These are phyloP conservation scores for Striga hermonthica DNA, from an alignment of 305 asterid species.

Conservation along the genomic window DNA sequence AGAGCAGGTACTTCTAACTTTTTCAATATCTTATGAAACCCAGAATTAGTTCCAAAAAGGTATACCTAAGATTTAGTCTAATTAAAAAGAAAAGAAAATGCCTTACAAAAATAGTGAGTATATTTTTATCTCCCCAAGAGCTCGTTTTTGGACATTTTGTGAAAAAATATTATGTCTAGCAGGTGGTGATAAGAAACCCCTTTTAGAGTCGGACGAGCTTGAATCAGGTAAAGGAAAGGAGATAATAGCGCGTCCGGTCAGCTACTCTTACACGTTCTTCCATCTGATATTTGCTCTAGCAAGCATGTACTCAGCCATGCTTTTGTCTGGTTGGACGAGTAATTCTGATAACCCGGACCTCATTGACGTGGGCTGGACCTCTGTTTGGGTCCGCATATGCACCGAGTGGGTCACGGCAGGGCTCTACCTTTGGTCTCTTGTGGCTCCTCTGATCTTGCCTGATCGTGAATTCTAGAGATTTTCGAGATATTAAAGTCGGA, in stretches of 20 bases:
- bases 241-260: slow-evolving; percentile 61
- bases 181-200: slow-evolving; percentile 57
- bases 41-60: too few relatives aligned
- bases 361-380: slow-evolving; percentile 88
- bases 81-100: too few relatives aligned
- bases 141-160: too few relatives aligned
- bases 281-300: slow-evolving; percentile 93
- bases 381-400: slow-evolving; percentile 87
- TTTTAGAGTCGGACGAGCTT: slow-evolving; percentile 58
- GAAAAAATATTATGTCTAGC: too few relatives aligned
- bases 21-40: neutral
- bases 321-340: slow-evolving; percentile 93
- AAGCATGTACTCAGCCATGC: slow-evolving; percentile 98
- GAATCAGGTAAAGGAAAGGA: slow-evolving; percentile 72
- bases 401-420: slow-evolving; percentile 90
- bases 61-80: too few relatives aligned
- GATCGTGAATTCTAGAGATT: slow-evolving; percentile 74
- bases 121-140: too few relatives aligned
- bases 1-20: slow-evolving; percentile 62
- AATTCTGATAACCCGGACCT: slow-evolving; percentile 62
- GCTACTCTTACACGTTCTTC: slow-evolving; percentile 89
- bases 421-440: slow-evolving; percentile 80
- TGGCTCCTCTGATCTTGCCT: slow-evolving; percentile 68
- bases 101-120: too few relatives aligned
- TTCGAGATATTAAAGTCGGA: neutral